Percentiles rank a stretch among this genome's conserved stretches.
Conservation (phyloP, 2,329 filamentous ascomycete genomes). For the Alternaria sp. region DNA sequence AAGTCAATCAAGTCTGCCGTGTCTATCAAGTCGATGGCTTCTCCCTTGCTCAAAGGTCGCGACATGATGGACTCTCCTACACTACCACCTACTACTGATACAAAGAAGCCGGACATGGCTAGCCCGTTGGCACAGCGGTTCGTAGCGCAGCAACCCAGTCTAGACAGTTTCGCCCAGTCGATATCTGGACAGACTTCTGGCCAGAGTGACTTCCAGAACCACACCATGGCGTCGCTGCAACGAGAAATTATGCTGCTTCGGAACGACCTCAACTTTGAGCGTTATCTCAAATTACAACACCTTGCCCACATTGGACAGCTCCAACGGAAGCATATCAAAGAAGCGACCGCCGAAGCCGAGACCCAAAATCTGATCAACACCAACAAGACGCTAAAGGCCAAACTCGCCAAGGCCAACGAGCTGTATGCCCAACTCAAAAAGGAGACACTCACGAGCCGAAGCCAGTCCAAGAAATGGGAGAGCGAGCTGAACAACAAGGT, state of each 20-base stretch:
- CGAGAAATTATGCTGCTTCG: slow-evolving; percentile 78
- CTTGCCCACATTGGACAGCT: slow-evolving; percentile 82
- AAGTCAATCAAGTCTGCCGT: slow-evolving; percentile 54
- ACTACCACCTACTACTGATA: slow-evolving; percentile 59
- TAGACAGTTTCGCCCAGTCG: slow-evolving; percentile 46
- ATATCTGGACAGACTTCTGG: slow-evolving; percentile 34
- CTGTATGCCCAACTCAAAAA: slow-evolving; percentile 74
- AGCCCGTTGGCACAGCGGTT: slow-evolving; percentile 32
- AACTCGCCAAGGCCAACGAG: slow-evolving; percentile 77
- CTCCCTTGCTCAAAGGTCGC: slow-evolving; percentile 54
- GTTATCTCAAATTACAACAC: slow-evolving; percentile 85
- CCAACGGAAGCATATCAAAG: slow-evolving; percentile 76
- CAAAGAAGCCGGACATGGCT: slow-evolving; percentile 35
- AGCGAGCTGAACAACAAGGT: slow-evolving; percentile 74
- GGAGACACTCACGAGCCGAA: slow-evolving; percentile 76
- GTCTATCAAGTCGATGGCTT: slow-evolving; percentile 55
- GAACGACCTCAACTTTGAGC: slow-evolving; percentile 84
- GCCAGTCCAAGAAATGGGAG: slow-evolving; percentile 81
- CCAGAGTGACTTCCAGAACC: slow-evolving; percentile 43
- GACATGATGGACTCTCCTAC: slow-evolving; percentile 69
- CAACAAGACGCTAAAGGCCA: slow-evolving; percentile 76
- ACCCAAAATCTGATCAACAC: slow-evolving; percentile 82
- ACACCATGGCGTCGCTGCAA: slow-evolving; percentile 63
- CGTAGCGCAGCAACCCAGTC: slow-evolving; percentile 38
- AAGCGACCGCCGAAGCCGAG: slow-evolving; percentile 82